Percentiles rank a stretch among this genome's conserved stretches.
These are phyloP conservation scores for Stropharia rugosoannulata DNA, from an alignment of 768 basidiomycete genomes.

Conservation along the genomic window DNA sequence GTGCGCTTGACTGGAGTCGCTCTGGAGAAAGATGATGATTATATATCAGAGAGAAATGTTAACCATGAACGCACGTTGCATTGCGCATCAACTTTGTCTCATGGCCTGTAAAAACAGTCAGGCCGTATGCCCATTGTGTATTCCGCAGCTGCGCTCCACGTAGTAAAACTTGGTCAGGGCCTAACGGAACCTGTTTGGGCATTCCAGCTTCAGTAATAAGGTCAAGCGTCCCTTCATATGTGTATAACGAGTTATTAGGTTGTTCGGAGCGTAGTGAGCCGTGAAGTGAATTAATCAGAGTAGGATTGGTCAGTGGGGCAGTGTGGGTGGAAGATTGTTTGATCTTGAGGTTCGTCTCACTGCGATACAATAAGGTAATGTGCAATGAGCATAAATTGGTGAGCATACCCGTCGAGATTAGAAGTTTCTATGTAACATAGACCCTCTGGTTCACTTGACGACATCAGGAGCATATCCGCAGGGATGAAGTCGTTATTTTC, in stretches of 20 bases:
- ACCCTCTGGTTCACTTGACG: constrained; percentile 94
- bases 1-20: constrained; percentile 97
- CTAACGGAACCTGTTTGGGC: constrained; percentile 83
- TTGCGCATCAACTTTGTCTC: constrained; percentile 99
- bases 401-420: constrained; percentile 88
- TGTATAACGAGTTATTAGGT: constrained; percentile 97
- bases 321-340: constrained; percentile 93
- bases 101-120: constrained; percentile 94
- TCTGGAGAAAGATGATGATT: constrained; percentile 35
- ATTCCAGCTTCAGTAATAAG: constrained; percentile 54
- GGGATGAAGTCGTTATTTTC: constrained; percentile 95
- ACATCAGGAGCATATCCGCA: constrained; percentile 86
- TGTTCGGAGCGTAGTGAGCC: constrained; percentile 93
- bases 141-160: constrained; percentile 96
- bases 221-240: constrained; percentile 84
- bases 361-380: constrained; percentile 24
- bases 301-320: constrained; percentile 71
- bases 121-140: constrained; percentile 94
- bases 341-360: constrained; percentile 98
- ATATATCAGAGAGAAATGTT: background rate
- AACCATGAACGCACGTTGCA: constrained; percentile 72
- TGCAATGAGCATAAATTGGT: background rate
- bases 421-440: constrained; percentile 97
- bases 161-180: constrained; percentile 92
- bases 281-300: constrained; percentile 66